phyloP scores from a whole-genome alignment of 2,329 filamentous ascomycete genomes.

The Fusarium sacchari region DNA sequence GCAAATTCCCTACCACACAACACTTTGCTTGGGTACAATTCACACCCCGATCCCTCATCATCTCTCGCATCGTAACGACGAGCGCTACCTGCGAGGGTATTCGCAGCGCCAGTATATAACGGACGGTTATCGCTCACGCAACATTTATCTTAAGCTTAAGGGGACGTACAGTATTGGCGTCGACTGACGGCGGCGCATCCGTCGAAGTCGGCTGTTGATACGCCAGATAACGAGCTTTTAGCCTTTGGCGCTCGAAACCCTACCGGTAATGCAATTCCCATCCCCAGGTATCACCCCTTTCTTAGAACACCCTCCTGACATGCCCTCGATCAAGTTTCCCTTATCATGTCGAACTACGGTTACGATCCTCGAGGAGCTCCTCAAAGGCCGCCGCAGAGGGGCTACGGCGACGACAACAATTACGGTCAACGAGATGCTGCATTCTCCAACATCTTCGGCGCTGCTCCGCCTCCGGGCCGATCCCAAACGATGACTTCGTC shows the following conservation, averaged over 20 bases:
- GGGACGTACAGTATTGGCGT: conserved; percentile 39
- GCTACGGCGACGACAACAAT: conserved; percentile 63
- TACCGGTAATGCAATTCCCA: conserved; percentile 32
- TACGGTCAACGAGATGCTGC: conserved; percentile 85
- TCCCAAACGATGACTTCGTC: conserved; percentile 96
- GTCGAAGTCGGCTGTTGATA: conserved; percentile 45
- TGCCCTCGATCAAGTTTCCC: conserved; percentile 21
- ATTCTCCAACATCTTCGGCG: conserved; percentile 95
- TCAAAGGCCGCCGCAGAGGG: conserved; percentile 51
- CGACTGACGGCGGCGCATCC: conserved; percentile 49
- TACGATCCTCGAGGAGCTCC: conserved; percentile 62
- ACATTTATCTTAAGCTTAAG: conserved; percentile 31
- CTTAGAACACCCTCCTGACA: conserved; percentile 19
- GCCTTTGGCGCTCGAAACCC: conserved; percentile 37
- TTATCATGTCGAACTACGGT: conserved; percentile 68
- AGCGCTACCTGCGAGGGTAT: conserved; percentile 26
- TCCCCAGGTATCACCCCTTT: neutral
- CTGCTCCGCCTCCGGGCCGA: conserved; percentile 83
- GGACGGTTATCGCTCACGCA: conserved; percentile 22
- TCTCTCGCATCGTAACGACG: conserved; percentile 7
- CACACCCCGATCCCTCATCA: conserved; percentile 26
- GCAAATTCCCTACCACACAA: conserved; percentile 37
- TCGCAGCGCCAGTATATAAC: conserved; percentile 21
- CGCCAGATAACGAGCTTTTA: conserved; percentile 38
- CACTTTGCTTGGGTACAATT: conserved; percentile 29